Base-by-base conservation (phyloP, 192 early-diverging fungal genomes). In the Entrophospora sp. region DNA sequence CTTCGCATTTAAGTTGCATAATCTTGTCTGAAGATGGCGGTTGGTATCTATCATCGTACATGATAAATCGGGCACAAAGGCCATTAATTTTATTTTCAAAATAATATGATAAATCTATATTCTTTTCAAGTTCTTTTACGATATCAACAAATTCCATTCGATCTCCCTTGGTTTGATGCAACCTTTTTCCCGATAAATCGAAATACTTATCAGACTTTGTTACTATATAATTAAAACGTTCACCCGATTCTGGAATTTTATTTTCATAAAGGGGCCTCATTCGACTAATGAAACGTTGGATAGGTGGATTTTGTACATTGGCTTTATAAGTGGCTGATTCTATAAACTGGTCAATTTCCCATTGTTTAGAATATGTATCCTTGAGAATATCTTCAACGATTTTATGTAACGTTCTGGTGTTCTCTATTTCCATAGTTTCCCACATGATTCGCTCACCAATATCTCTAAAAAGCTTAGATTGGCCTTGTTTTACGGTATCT, bases 161-260 rank as follows among this genome's bases (percentile, higher is more conserved):
- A 31, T 61, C 43, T 0, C 25, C 42, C 8, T 31, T 32, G 25
- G 8, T 43, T n/a, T 49, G n/a, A 10, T 6, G 18, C 30, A 1
- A 1, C 8, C 8, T 5, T 7, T 38, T 20, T 1, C 4, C 5
- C 8, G 20, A 13, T 22, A 18, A 37, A 16, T 28, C 1, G 22
- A 5, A 18, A 10, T 18, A 20, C 38, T 40, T 40, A 0, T 37
- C 25, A 6, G 14, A 7, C 0, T 18, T 28, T 4, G 18, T 3
- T 28, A 61, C 16, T 4, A 61, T 16, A 31, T 61, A 61, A 31
- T 22, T 45, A 61, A 61, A 61, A 2, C 25, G 5, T 43, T 61
- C 24, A 4, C 40, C 42, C 0, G 59, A 22, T 4, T 61, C 27
- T 16, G 40, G 40, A n/a, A 61, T 45, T 18, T 61, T 61, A n/a